phyloP scores from a whole-genome alignment of 495 filamentous ascomycete genomes.

The Neurospora discreta region DNA sequence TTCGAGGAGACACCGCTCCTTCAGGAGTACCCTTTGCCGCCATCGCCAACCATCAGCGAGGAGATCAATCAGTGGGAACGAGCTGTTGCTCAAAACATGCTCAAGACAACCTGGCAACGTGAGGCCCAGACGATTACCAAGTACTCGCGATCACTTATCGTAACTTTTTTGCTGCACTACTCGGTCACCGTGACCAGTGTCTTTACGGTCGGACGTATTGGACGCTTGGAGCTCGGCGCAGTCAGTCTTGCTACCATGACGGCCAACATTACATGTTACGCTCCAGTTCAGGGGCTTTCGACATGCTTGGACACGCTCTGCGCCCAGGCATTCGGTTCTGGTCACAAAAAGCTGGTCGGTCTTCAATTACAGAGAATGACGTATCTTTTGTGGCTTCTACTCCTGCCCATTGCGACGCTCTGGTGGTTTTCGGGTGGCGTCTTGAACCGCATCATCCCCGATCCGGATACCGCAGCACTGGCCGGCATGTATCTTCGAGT shows the following conservation, averaged over 20 bases:
- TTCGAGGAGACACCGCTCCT: not conserved
- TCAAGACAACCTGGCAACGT: conserved; percentile 75
- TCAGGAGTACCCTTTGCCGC: not conserved
- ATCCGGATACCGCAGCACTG: conserved; percentile 46
- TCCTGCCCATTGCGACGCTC: conserved; percentile 49
- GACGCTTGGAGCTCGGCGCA: conserved; percentile 51
- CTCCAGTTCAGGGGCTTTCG: conserved; percentile 57
- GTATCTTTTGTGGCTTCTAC: conserved; percentile 50
- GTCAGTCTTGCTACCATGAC: conserved; percentile 59
- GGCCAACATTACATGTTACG: conserved; percentile 61
- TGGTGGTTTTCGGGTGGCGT: conserved; percentile 50
- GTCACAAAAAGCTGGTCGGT: conserved; percentile 56
- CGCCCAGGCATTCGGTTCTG: conserved; percentile 63
- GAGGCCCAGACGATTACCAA: conserved; percentile 55
- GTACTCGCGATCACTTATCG: conserved; percentile 48
- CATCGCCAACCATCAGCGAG: conserved; percentile 18
- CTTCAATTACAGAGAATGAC: conserved; percentile 63
- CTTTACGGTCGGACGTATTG: conserved; percentile 55
- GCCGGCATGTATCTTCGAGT: conserved; percentile 59
- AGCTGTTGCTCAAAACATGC: conserved; percentile 57
- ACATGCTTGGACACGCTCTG: conserved; percentile 65
- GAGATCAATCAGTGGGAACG: conserved; percentile 53
- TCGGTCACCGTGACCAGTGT: conserved; percentile 57
- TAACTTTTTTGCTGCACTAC: conserved; percentile 67
- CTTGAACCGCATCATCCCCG: conserved; percentile 47